phyloP scores from a whole-genome alignment of 2,329 filamentous ascomycete genomes.

The Stromatinia cepivora region DNA sequence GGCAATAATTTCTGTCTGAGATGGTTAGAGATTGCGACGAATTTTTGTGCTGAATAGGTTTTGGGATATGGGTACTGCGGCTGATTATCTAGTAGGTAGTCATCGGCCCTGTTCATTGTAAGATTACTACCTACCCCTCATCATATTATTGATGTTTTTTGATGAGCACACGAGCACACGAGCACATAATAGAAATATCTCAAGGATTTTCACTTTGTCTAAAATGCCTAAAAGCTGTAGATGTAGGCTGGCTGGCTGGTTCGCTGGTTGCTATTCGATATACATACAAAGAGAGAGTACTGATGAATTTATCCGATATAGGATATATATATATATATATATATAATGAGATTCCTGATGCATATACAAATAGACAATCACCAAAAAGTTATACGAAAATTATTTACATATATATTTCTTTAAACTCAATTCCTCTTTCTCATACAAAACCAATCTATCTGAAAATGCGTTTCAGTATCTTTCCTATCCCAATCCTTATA shows the following conservation, averaged over 20 bases:
- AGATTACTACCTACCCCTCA: conserved; percentile 6
- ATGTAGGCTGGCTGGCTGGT: neutral
- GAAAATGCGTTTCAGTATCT: conserved; percentile 30
- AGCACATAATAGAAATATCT: neutral
- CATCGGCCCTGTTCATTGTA: neutral
- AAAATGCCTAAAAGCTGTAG: neutral
- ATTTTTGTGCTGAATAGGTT: neutral
- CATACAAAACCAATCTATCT: neutral
- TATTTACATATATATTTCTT: too few species aligned
- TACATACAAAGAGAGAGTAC: too few species aligned
- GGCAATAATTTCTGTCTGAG: neutral
- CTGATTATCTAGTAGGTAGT: too few species aligned
- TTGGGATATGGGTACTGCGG: neutral
- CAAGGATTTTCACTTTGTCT: too few species aligned
- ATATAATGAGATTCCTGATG: too few species aligned
- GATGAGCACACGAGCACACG: neutral
- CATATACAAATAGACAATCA: too few species aligned
- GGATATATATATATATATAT: neutral
- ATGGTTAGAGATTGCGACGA: neutral
- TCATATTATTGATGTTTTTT: neutral
- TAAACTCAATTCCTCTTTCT: accelerated
- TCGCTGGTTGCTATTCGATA: neutral
- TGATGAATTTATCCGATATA: neutral
- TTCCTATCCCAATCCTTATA: conserved; percentile 27
- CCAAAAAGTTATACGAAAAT: neutral